A percentile compares a stretch with the other conserved stretches of the same genome.
phyloP scores from a whole-genome alignment of 2,329 filamentous ascomycete species.

The Monosporascus cannonballus region DNA sequence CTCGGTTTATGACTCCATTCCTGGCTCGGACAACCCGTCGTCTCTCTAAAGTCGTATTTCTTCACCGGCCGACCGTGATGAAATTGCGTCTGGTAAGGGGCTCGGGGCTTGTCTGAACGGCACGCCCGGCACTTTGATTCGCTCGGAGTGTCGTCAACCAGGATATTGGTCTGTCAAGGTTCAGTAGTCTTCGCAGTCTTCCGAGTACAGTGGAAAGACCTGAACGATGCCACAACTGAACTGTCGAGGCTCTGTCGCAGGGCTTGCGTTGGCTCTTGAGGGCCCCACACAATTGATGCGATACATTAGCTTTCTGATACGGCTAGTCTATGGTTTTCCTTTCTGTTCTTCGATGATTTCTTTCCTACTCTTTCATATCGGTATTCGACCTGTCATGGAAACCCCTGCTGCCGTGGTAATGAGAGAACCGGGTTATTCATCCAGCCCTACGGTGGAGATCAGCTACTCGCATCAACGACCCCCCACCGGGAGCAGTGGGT shows the following conservation, averaged over 20 bases:
- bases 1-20: slow-evolving; percentile 27
- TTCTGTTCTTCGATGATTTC: slow-evolving; percentile 23
- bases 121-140: slow-evolving; percentile 30
- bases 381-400: slow-evolving; percentile 25
- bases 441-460: neutral
- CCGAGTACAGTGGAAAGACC: neutral
- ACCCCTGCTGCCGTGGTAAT: slow-evolving; percentile 30
- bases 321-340: slow-evolving; percentile 19
- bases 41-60: slow-evolving; percentile 14
- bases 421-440: slow-evolving; percentile 21
- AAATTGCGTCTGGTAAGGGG: slow-evolving; percentile 9
- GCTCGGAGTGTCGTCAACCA: slow-evolving; percentile 23
- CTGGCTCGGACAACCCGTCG: slow-evolving; percentile 27
- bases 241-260: neutral
- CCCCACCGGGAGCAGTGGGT: neutral
- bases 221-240: neutral
- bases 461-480: neutral
- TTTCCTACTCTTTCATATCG: slow-evolving; percentile 23
- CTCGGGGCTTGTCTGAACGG: slow-evolving; percentile 29
- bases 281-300: slow-evolving; percentile 23
- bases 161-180: slow-evolving; percentile 14
- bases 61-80: slow-evolving; percentile 9
- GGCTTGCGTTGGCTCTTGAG: slow-evolving; percentile 2
- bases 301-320: slow-evolving; percentile 20
- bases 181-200: neutral